Base-by-base conservation (phyloP, 805 yeast genomes). In the Pichia membranifaciens region DNA sequence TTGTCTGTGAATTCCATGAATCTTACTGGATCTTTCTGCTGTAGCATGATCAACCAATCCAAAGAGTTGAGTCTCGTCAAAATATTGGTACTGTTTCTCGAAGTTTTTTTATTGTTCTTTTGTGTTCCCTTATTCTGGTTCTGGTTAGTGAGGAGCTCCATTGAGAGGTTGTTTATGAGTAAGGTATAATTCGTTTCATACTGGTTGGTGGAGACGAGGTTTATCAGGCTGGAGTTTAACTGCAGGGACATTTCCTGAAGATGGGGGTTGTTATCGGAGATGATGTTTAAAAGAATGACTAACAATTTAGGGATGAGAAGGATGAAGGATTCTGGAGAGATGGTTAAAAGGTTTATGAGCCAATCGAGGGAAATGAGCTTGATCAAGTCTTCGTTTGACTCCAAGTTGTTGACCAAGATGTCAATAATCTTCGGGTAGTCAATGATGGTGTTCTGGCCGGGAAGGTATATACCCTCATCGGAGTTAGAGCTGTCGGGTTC, bases 41-140 rank as follows among this genome's bases (percentile, higher is more conserved):
- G 91, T 36, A 93, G 71, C 74, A 87, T 79, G 15, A 81, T 79
- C 29, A 93, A 70, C 99, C 99, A 93, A 53, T 90, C 96, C 32
- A 93, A 68, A 21, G 93, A 82, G 0, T 95, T 87, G 31, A 88
- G 74, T 49, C 93, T 75, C 0, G 96, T 85, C 25, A 82, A 79
- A 36, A 36, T 42, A 21, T 44, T 47, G 5, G 38, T 29, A 12
- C 31, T 35, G 15, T 41, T 32, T 16, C 40, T 45, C 13, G 25
- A 31, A 9, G 22, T 33, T 2, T 84, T 87, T 53, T 79, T 81
- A n/a, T 37, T 38, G 18, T 16, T 31, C 13, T 41, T 20, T 16
- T 10, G n/a, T 5, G 16, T 41, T 4, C 15, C 33, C 31, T 9
- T n/a, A 3, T 6, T 9, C 22, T 15, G 21, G 21, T 20, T 41